Percentiles rank a stretch among this genome's conserved stretches.
phyloP scores from a whole-genome alignment of 2,329 filamentous ascomycete species.

The Fusarium udum region DNA sequence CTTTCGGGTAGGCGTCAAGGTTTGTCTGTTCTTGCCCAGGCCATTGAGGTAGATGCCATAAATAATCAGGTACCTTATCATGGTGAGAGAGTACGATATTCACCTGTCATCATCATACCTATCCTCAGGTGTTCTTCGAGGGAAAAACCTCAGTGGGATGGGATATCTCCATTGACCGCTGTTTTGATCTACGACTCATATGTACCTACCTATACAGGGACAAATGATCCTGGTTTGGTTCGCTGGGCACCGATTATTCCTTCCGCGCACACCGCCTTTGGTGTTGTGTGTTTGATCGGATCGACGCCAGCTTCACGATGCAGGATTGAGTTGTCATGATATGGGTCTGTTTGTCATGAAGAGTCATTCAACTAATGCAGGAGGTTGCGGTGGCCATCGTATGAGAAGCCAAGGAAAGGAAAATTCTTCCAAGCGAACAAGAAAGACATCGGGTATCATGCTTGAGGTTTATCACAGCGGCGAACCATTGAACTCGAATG shows the following conservation, averaged over 20 bases:
- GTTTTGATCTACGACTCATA: constrained; percentile 18
- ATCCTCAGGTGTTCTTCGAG: neutral
- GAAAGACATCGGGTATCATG: neutral
- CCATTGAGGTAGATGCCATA: neutral
- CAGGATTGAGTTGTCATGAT: constrained; percentile 26
- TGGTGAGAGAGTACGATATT: neutral
- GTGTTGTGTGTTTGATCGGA: constrained; percentile 3
- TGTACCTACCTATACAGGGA: constrained; percentile 3
- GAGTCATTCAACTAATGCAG: constrained; percentile 3
- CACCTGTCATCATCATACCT: neutral
- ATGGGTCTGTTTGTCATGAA: constrained; percentile 12
- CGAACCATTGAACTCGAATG: neutral
- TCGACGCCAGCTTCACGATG: constrained; percentile 25
- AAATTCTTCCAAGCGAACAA: neutral
- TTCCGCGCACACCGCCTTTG: constrained; percentile 32
- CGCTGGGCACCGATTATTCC: constrained; percentile 8
- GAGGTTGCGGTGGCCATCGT: constrained; percentile 12
- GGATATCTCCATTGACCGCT: constrained; percentile 21
- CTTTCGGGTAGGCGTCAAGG: constrained; percentile 9
- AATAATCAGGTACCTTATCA: neutral
- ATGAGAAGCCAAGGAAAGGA: neutral
- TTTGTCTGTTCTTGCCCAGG: constrained; percentile 12
- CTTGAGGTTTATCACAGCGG: neutral
- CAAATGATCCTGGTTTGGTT: constrained; percentile 23
- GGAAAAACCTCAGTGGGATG: neutral